Evolutionary conservation across 1,284 basidiomycete genomes (phyloP), one percentile per base, ranked within the genome.

Genomic region (Ceratobasidium sp.): DNA sequence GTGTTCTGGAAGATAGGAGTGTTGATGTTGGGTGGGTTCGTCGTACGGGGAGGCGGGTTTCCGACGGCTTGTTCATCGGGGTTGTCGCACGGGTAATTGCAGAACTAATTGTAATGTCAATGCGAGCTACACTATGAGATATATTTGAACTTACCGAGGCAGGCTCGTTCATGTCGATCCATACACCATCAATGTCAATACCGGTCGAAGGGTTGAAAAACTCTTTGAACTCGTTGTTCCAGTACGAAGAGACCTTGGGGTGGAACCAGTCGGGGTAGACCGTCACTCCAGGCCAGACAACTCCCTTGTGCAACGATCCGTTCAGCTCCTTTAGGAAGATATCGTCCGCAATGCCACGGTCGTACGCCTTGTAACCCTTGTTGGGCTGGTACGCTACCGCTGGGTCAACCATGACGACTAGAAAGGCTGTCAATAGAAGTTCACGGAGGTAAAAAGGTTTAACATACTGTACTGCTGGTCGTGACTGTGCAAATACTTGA

Each of bases 111-210:
- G n/a, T n/a, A n/a, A n/a, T n/a, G n/a, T n/a, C n/a, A 44, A 14
- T 44, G n/a, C n/a, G n/a, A n/a, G 57, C 38, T 74, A 33, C 14
- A 50, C 10, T 41, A 33, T n/a, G 30, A 50, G 5, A 54, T 71
- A 60, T 27, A 55, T 74, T 52, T 65, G 41, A 65, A 46, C 65
- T 69, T 55, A 57, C 76, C 77, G 79, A 88, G 80, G 90, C 83
- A 14, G 91, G 90, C 79, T 92, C 91, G 82, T 92, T 92, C 91
- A 92, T 92, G 80, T 92, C 91, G 54, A 92, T 92, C 91, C 91
- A 92, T 16, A 87, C 87, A 16, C 91, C 91, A 80, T 92, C 91
- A 46, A 92, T 90, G 79, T 92, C 90, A 74, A 23, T 92, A 79
- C 91, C 91, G 0, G 84, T 87, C 7, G 85, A 80, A 0, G 88